Percentiles rank a stretch among this genome's conserved stretches.
Conservation (phyloP, 2,329 filamentous ascomycete species). For the Cladophialophora chaetospira region DNA sequence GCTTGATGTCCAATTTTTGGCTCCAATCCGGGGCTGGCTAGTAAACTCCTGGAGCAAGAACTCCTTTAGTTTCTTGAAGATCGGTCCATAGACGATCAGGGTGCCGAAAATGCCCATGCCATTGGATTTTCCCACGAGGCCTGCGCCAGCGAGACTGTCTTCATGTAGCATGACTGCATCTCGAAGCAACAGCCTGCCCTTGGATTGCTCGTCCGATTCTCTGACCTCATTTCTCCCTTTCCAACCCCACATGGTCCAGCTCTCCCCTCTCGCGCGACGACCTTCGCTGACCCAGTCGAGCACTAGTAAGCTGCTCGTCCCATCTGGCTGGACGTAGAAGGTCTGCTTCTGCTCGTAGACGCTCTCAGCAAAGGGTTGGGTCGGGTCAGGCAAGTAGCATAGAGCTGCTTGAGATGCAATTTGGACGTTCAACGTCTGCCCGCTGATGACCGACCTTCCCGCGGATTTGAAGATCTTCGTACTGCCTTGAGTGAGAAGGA, state of each 20-base stretch:
- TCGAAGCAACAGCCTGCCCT: slow-evolving; percentile 70
- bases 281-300: slow-evolving; percentile 95
- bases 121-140: slow-evolving; percentile 42
- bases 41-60: slow-evolving; percentile 82
- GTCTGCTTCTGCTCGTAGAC: slow-evolving; percentile 82
- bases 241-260: slow-evolving; percentile 82
- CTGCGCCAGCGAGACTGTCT: slow-evolving; percentile 44
- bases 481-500: slow-evolving; percentile 69
- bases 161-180: slow-evolving; percentile 78
- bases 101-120: slow-evolving; percentile 73
- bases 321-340: slow-evolving; percentile 61
- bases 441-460: slow-evolving; percentile 37
- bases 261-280: slow-evolving; percentile 78
- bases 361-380: slow-evolving; percentile 84
- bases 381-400: slow-evolving; percentile 80
- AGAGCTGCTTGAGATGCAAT: slow-evolving; percentile 55
- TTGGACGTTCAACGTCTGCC: slow-evolving; percentile 53
- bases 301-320: slow-evolving; percentile 67
- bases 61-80: slow-evolving; percentile 65
- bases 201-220: slow-evolving; percentile 53
- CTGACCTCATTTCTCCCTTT: slow-evolving; percentile 81
- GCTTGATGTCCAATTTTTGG: slow-evolving; percentile 66
- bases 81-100: slow-evolving; percentile 74
- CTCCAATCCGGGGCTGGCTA: slow-evolving; percentile 77
- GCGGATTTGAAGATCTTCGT: slow-evolving; percentile 93